Percentiles rank a stretch among this genome's conserved stretches.
Conservation (phyloP, 2,329 filamentous ascomycete genomes). For the Fusarium falciforme region DNA sequence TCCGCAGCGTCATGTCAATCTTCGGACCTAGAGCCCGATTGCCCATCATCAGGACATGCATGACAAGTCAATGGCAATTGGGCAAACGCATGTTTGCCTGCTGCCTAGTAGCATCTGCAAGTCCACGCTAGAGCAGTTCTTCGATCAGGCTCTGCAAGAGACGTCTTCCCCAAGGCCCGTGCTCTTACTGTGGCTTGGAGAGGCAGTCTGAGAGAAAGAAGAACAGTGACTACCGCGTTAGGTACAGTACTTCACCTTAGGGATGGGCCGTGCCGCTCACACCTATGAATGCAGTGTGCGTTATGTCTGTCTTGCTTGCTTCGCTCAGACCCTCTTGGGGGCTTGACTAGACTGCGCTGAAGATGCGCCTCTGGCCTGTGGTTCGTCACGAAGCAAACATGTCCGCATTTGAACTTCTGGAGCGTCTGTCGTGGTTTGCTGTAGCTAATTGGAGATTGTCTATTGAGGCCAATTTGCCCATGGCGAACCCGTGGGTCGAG, state of each 20-base stretch:
- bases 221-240: neutral
- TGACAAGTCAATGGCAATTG: conserved; percentile 7
- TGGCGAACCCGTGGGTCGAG: neutral
- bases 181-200: neutral
- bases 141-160: neutral
- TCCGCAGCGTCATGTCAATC: neutral
- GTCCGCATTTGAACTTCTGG: neutral
- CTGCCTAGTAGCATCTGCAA: neutral
- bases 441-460: neutral
- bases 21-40: neutral
- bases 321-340: neutral
- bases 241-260: neutral
- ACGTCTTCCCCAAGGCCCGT: neutral
- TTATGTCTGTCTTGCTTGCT: neutral
- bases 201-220: neutral
- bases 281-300: neutral
- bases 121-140: neutral
- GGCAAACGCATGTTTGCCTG: conserved; percentile 8
- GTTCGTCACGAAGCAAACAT: neutral
- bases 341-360: neutral
- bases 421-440: neutral
- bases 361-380: neutral
- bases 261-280: conserved; percentile 39
- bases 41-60: neutral
- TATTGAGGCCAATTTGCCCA: neutral